Base-by-base conservation (phyloP, 2,329 filamentous ascomycete genomes). In the Calonectria honghensis region DNA sequence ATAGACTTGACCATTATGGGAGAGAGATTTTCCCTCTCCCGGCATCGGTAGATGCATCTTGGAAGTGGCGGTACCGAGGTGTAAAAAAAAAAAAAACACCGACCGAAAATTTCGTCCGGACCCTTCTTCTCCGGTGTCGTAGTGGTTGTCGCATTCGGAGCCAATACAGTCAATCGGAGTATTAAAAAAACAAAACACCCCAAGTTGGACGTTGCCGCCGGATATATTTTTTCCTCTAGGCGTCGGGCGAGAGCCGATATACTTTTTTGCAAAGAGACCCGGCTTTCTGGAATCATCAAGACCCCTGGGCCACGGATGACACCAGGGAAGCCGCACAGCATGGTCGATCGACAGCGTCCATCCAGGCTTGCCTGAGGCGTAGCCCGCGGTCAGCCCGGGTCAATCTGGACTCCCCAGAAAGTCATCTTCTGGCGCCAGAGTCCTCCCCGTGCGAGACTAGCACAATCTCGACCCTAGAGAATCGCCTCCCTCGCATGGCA, bases 321-420 rank as follows among this genome's bases (percentile, higher is more conserved):
- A 65, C 61, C 39, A 50, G 31, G 39, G 61, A 65, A 65, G 61
- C 61, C 61, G 61, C 41, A 65, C n/a, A 50, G 61, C 61, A 9
- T 65, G 41, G 27, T 65, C 39, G 29, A 65, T 65, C 61, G 61
- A 65, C 61, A 32, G 61, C 61, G 41, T 45, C 39, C 61, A 50
- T 65, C 61, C 61, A 65, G 61, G 61, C 31, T 65, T 65, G 61
- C 29, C 29, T 35, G 61, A 65, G 61, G 61, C 61, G 39, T 65
- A 32, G 61, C 39, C 41, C 39, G 32, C 61, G 39, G 61, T 50
- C 61, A 65, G 29, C 27, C 41, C 61, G 39, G 61, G 41, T n/a
- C 61, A 41, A 65, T 65, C 61, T 65, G 31, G 37, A n/a, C 61
- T 65, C 27, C 61, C 61, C 61, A 63, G 57, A 63, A 37, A 63